Base-by-base conservation (phyloP, 352 stramenopile species). In the Phytophthora tubulina region DNA sequence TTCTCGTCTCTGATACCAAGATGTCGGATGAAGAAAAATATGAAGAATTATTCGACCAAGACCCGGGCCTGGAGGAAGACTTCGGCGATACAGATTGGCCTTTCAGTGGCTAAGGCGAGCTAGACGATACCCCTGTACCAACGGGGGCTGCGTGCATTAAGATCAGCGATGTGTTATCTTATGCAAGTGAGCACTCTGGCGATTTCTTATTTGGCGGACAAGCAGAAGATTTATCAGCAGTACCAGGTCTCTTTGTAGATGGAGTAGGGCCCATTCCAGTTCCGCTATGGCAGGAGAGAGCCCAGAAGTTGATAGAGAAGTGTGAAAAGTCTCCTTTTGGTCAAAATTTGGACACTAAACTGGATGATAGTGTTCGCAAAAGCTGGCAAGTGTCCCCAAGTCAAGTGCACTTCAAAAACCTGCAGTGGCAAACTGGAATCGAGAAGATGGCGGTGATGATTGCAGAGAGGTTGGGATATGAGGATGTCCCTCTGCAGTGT, bases 251-350 rank as follows among this genome's bases (percentile, higher is more conserved):
- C 1, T 52, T 67, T 15, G 66, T 78, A 1, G 42, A 72, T 31
- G 66, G 50, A 2, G 36, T 78, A 11, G 71, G 71, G 4, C 38
- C 56, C 3, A 65, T 78, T 27, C 45, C 55, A 44, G 41, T 75
- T 9, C 72, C 67, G 32, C 27, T 76, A 11, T 51, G 21, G 13
- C 8, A 51, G 14, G 52, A 61, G 27, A 41, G 38, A 7, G 66
- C 59, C 1, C 35, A 53, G 36, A n/a, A 65, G 15, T 45, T 76
- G n/a, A 63, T 73, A 30, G 31, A 31, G 2, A 45, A 66, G 30
- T 74, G 65, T 52, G 30, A 55, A 15, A 75, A 66, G 82, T 91
- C 70, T 52, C 58, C 64, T 14, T 68, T 69, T 17, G 66, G 57
- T 2, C 58, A 69, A 41, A 73, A 68, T 6, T 63, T 58, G 57